Percentiles rank a stretch among this genome's conserved stretches.
phyloP scores from a whole-genome alignment of 1,284 basidiomycete genomes.

The Puccinia polysora region DNA sequence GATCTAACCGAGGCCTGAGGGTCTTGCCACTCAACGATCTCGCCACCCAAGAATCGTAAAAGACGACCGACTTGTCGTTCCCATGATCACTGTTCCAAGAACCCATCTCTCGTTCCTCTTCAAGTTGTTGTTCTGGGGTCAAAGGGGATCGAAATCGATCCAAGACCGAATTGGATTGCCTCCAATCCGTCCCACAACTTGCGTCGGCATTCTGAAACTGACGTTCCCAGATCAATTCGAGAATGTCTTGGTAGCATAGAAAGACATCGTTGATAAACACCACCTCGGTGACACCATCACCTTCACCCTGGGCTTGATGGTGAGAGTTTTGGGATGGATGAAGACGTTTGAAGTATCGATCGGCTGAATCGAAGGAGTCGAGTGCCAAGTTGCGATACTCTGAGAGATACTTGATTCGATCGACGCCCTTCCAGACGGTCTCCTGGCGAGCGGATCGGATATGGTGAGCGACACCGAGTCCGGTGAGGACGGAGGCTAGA shows the following conservation, averaged over 20 bases:
- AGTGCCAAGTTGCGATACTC: constrained; percentile 12
- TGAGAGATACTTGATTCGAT: constrained; percentile 13
- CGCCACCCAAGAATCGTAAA: constrained; percentile 18
- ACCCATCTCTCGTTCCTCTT: too few relatives aligned
- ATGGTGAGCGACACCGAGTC: constrained; percentile 2
- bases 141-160: neutral
- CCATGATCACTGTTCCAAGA: neutral
- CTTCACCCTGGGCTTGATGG: too few relatives aligned
- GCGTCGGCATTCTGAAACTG: constrained; percentile 11
- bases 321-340: too few relatives aligned
- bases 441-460: neutral
- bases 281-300: neutral
- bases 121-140: too few relatives aligned
- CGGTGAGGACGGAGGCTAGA: constrained; percentile 5
- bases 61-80: neutral
- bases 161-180: neutral
- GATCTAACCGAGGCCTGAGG: constrained; percentile 5
- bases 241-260: constrained; percentile 15
- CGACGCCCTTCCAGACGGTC: constrained; percentile 11
- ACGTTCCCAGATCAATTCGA: constrained; percentile 13
- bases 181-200: constrained; percentile 14
- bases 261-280: constrained; percentile 28
- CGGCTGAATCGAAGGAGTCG: neutral
- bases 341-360: neutral
- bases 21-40: neutral